phyloP scores from a whole-genome alignment of 2,329 filamentous ascomycete genomes.

The Acephala macrosclerotiorum region DNA sequence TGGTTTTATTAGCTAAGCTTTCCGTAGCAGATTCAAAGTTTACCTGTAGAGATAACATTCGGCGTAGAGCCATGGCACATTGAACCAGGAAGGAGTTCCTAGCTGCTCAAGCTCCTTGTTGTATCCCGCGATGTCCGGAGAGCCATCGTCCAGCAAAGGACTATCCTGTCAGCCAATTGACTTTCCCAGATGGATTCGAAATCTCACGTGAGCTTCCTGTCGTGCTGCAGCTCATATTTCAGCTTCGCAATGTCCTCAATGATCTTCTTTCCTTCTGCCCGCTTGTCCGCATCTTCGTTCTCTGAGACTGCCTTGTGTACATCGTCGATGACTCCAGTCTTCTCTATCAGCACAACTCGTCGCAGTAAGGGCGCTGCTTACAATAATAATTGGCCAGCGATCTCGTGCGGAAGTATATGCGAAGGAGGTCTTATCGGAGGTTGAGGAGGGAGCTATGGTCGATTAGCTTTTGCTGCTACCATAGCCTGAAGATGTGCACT shows the following conservation, averaged over 20 bases:
- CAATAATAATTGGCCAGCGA: conserved; percentile 93
- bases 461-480: conserved; percentile 16
- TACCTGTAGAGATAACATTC: conserved; percentile 93
- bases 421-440: conserved; percentile 85
- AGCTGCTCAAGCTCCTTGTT: conserved; percentile 84
- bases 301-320: conserved; percentile 77
- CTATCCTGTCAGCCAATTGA: conserved; percentile 64
- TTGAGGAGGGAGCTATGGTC: conserved; percentile 73
- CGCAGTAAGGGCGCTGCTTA: conserved; percentile 47
- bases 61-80: conserved; percentile 85
- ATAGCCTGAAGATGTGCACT: conserved; percentile 42
- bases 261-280: conserved; percentile 85
- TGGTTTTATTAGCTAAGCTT: conserved; percentile 47
- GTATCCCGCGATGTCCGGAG: conserved; percentile 73
- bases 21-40: neutral
- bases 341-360: conserved; percentile 33
- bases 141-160: conserved; percentile 44
- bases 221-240: conserved; percentile 95
- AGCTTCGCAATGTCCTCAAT: conserved; percentile 79
- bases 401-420: conserved; percentile 84
- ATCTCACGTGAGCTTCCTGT: conserved; percentile 76
- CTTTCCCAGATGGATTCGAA: neutral
- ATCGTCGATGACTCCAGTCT: conserved; percentile 95
- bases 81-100: conserved; percentile 80
- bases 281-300: conserved; percentile 63